Evolutionary conservation across 345 rosid species (phyloP).

Genomic region (Citrus unshiu): DNA sequence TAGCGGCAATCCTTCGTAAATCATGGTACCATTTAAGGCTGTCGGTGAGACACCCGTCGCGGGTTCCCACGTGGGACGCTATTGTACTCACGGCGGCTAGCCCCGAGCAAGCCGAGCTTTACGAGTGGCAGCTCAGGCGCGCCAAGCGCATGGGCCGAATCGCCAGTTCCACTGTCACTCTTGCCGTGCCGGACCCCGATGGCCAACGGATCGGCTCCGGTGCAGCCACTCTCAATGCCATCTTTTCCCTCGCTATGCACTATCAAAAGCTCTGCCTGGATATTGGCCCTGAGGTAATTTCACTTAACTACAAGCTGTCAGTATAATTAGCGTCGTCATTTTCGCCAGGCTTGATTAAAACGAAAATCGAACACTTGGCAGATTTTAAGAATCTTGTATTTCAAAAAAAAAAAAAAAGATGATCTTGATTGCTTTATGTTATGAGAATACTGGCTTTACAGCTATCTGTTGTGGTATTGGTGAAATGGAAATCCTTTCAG

Average conservation of each 20-base stretch:
- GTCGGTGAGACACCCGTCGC: constrained; percentile 80
- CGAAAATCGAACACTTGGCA: neutral
- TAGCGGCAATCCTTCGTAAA: constrained; percentile 62
- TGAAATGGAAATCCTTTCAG: neutral
- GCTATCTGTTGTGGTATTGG: neutral
- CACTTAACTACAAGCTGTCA: neutral
- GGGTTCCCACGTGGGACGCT: constrained; percentile 98
- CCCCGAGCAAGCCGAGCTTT: constrained; percentile 90
- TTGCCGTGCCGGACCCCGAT: constrained; percentile 86
- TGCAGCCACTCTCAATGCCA: constrained; percentile 92
- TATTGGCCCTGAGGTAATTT: constrained; percentile 33
- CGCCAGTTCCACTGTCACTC: constrained; percentile 69
- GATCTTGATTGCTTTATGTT: neutral
- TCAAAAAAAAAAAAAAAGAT: neutral
- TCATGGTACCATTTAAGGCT: constrained; percentile 92
- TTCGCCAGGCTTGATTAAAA: neutral
- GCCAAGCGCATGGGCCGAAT: constrained; percentile 87
- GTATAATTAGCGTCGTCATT: no score
- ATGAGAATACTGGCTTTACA: neutral
- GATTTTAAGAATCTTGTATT: neutral
- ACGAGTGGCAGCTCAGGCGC: constrained; percentile 85
- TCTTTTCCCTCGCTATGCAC: constrained; percentile 61
- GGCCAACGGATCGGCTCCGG: constrained; percentile 97
- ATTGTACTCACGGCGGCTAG: constrained; percentile 95
- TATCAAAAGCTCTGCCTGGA: constrained; percentile 32